Base-by-base conservation (phyloP, 768 basidiomycete genomes). In the Roridomyces roridus region DNA sequence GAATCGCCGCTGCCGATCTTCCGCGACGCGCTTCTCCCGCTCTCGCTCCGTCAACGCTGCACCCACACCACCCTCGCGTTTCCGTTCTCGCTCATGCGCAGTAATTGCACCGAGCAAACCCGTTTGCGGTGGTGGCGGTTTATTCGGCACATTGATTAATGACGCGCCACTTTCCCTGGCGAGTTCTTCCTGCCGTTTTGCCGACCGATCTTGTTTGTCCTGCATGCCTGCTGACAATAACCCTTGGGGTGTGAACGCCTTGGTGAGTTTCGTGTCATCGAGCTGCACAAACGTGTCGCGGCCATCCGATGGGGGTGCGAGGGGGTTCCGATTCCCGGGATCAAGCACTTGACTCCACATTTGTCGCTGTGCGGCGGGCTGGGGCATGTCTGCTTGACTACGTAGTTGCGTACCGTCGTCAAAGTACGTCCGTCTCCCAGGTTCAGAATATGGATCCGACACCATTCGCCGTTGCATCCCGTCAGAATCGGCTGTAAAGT, bases 91-190 rank as follows among this genome's bases (percentile, higher is more conserved):
- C 72, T 99, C 94, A 70, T 97, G 94, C 9, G 91, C 92, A 39
- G 94, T 94, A 65, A 98, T 94, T 2, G 96, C 96, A 17, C 97
- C 97, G 45, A 99, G 86, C 39, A 98, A 82, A 35, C 97, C 97
- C 39, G 91, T 93, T 73, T 96, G 94, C 8, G 97, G 96, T 2
- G 94, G 92, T 0, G 93, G 94, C 0, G 96, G 94, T 69, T 96
- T 96, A 67, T 88, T 86, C 5, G 93, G 94, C n/a, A 99, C 93
- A 70, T 96, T 96, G 77, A 98, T 88, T 49, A 98, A 82, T 5
- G 94, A 94, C 15, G 86, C 91, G 25, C 97, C 97, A 7, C 82
- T 87, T 74, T 97, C 96, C 31, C 96, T 82, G 10, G 97, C 97
- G 11, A 92, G 74, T 70, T 97, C 93, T 70, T 99, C 96, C 67